Evolutionary conservation across 1,284 basidiomycete genomes (phyloP), one percentile per base, ranked within the genome.

Genomic region (Heterobasidion occidentale): DNA sequence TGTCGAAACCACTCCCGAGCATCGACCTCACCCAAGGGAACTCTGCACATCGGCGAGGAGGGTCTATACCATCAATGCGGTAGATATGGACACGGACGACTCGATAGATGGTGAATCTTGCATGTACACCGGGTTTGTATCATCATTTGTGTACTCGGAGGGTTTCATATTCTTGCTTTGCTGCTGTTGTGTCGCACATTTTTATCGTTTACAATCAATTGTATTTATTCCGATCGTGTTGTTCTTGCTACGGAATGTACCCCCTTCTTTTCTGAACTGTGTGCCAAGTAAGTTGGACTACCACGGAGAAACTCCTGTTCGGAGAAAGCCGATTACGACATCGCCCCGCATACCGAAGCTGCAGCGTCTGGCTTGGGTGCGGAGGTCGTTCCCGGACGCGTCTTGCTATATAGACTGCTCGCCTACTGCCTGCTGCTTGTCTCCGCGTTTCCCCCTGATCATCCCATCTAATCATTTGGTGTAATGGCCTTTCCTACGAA

Each of bases 51-150:
- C 75, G 83, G 61, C 75, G 84, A 58, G 84, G 84, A 47, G 73
- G 80, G 65, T 87, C 85, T 46, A 75, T 81, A 44, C 77, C 81
- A 54, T 82, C 81, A n/a, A 70, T 79, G 58, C 77, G 66, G 35
- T 67, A 65, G 27, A 62, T 59, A 53, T 58, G 47, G 56, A 47
- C 44, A 52, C 38, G 38, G 38, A 42, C 38, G 38, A 12, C 11
- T 42, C 27, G 27, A 27, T 42, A n/a, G 38, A 42, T 11, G 12
- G 4, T 42, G 38, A 4, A 42, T 42, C 27, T 17, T 9, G 35
- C 27, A 42, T 53, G 51, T 57, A 42, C 56, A 51, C 50, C 19
- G 45, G 46, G 49, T 57, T 35, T 56, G 58, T 59, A 59, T 53
- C 44, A 44, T 54, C 44, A 55, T 34, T 48, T 44, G 44, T 33